Base-by-base conservation (phyloP, 23 red algal genomes). In the Cyanidioschyzon merolae region DNA sequence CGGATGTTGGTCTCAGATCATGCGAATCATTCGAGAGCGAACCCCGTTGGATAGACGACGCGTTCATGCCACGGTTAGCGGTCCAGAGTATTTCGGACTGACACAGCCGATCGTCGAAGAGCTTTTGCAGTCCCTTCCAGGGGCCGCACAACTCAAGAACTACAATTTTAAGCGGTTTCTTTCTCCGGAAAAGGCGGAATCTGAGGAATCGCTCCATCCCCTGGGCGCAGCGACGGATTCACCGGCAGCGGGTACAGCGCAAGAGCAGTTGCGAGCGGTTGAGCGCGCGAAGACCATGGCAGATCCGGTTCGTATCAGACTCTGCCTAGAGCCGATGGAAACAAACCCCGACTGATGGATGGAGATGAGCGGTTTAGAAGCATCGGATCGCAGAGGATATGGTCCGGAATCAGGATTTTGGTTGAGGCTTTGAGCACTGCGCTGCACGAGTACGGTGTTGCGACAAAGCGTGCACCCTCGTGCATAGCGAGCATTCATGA, bases 1-100 rank as follows among this genome's bases (percentile, higher is more conserved):
- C 24, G 80, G 81, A 25, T 67, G 58, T 34, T 83, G 80, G 86
- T 27, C 74, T 7, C 32, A 79, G 37, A 63, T 80, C 21, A 59
- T 87, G 58, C 40, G 32, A 12, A 26, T 31, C 67, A 41, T 87
- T 1, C 68, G 77, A 51, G 76, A 80, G 39, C 21, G 41, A 37
- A 74, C 77, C 21, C 76, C 76, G 17, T 41, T 41, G 38, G 79
- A 74, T 2, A 50, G 68, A 34, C 57, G 59, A 50, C 75, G 79
- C 16, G 75, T 58, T 3, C 79, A 76, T 41, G 57, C 74, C 37
- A 79, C 67, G 1, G 80, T 89, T 16, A 83, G 78, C 2, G 86
- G 86, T 37, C 86, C 86, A 1, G 86, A 89, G 40, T 89, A 89
- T 39, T 89, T 89, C 68, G 86, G 86, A 21, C 79, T 89, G 39